These are phyloP conservation scores for Croton setiger DNA, from an alignment of 441 rosid species.

Conservation along the genomic window DNA sequence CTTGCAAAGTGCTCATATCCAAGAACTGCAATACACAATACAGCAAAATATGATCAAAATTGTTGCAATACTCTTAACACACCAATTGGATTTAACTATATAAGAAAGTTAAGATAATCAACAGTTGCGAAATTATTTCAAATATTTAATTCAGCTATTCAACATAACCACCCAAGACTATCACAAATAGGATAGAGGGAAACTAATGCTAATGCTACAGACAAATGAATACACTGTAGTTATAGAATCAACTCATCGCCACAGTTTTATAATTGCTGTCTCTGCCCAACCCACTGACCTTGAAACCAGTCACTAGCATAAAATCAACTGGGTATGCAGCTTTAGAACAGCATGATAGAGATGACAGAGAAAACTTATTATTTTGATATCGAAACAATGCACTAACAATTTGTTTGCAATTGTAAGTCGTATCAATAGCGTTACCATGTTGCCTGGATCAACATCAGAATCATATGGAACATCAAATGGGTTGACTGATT, in stretches of 20 bases:
- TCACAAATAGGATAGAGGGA: not conserved
- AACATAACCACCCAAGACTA: not conserved
- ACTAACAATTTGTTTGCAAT: slow-evolving; percentile 15
- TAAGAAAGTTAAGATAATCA: not conserved
- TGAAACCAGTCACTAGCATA: slow-evolving; percentile 1
- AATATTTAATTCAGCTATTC: not conserved
- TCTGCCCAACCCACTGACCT: not conserved
- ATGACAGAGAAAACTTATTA: not conserved
- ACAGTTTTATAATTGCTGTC: not conserved
- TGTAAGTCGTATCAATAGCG: slow-evolving; percentile 23
- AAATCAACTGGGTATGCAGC: not conserved
- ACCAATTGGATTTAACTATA: not conserved
- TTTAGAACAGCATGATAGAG: slow-evolving; percentile 3
- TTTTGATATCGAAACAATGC: not conserved
- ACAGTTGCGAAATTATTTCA: not conserved
- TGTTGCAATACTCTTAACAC: not conserved
- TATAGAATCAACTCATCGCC: not conserved
- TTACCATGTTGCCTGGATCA: slow-evolving; percentile 64
- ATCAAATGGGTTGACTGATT: slow-evolving; percentile 91
- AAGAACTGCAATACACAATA: slow-evolving; percentile 57
- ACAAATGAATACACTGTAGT: not conserved
- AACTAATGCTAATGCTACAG: not conserved
- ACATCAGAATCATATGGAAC: slow-evolving; percentile 67
- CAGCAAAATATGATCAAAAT: slow-evolving; percentile 6
- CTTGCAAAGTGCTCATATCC: slow-evolving; percentile 75